Evolutionary conservation across 2,329 filamentous ascomycete genomes (phyloP).

Genomic region (Rutstroemia sp.): DNA sequence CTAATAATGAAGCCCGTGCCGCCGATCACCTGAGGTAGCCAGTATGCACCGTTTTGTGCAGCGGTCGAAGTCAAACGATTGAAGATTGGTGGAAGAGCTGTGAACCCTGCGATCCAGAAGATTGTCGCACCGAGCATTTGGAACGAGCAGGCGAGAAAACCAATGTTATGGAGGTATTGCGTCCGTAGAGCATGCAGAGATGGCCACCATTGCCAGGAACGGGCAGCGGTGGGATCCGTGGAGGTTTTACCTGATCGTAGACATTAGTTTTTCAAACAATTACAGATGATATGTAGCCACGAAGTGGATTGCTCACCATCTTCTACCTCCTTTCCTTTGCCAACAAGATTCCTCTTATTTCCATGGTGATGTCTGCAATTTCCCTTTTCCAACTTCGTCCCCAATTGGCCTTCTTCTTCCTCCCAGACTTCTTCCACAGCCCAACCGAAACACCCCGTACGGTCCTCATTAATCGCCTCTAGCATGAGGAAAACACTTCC

Average conservation of each 20-base stretch:
- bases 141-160: conserved; percentile 51
- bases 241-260: background rate
- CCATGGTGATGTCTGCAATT: conserved; percentile 37
- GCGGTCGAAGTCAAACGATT: conserved; percentile 38
- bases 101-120: conserved; percentile 58
- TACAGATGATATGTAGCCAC: background rate
- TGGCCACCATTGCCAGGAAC: conserved; percentile 53
- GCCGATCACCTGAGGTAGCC: conserved; percentile 55
- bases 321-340: conserved; percentile 20
- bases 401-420: conserved; percentile 24
- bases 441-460: conserved; percentile 61
- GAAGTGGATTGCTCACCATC: background rate
- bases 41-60: conserved; percentile 49
- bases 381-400: conserved; percentile 15
- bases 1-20: conserved; percentile 55
- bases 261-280: background rate
- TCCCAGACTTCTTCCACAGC: conserved; percentile 46
- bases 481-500: conserved; percentile 56
- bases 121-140: conserved; percentile 53
- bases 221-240: background rate
- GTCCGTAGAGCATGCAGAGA: conserved; percentile 46
- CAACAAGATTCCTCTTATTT: conserved; percentile 33
- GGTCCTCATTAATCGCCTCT: conserved; percentile 63
- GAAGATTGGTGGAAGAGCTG: conserved; percentile 49
- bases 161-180: conserved; percentile 55